Evolutionary conservation across 208 protist species (phyloP), one percentile per base, ranked within the genome.

Genomic region (Crithidia mellificae): DNA sequence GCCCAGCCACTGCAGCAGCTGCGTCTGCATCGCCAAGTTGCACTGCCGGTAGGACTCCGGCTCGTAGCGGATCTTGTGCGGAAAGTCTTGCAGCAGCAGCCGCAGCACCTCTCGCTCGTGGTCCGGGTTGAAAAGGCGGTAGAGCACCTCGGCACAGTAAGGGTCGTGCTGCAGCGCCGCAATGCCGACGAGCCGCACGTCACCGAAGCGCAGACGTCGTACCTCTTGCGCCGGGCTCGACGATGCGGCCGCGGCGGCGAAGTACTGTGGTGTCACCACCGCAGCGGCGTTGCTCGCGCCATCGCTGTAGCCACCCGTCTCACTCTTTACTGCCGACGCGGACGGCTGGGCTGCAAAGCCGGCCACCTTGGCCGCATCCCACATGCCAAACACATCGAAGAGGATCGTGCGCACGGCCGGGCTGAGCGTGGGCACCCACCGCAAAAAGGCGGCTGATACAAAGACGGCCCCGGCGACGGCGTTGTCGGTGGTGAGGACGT

Each of bases 151-250:
- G 27, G 63, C 56, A 46, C 80, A 92, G 77, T 81, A 84, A n/a
- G 59, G 38, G 51, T 85, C 68, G 29, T 52, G 55, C 25, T 70
- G 53, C 52, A 95, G 73, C 12, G 75, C 63, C 20, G 75, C 63
- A 29, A 91, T 79, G 65, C 89, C 89, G 49, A 95, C 46, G 29
- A 91, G 69, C 8, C 89, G 86, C 29, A 92, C 85, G 68, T 95
- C 89, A 12, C 73, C 77, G 65, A 95, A 92, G 29, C 63, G 55
- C 6, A 92, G 74, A 4, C 86, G 86, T n/a, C 63, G 64, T 25
- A 56, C 39, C 27, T 20, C 20, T 29, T 46, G 43, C 20, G 47
- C 24, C 41, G 50, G 36, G 39, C 11, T 17, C 38, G 57, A 5
- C 25, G 43, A 17, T 36, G 24, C 4, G 9, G 19, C 0, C 5